phyloP scores from a whole-genome alignment of 1,284 basidiomycete species.

The Mycena citricolor region DNA sequence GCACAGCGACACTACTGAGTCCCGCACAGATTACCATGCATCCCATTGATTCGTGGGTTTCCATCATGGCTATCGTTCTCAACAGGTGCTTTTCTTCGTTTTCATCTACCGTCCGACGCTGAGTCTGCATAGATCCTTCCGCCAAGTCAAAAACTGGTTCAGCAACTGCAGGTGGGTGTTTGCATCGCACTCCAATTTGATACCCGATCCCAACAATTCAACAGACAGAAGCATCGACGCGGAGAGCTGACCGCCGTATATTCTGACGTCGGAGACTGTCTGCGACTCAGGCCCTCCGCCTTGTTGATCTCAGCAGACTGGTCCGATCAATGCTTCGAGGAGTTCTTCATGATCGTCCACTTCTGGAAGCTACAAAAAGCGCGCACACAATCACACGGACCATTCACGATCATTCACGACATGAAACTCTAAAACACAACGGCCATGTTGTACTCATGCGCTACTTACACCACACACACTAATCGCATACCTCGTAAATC shows the following conservation, averaged over 20 bases:
- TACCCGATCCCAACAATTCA: conserved; percentile 16
- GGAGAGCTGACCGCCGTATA: conserved; percentile 26
- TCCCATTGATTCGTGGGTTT: conserved; percentile 56
- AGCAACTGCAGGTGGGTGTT: conserved; percentile 56
- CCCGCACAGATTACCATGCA: conserved; percentile 50
- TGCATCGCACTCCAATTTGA: background rate
- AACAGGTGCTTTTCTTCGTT: conserved; percentile 38
- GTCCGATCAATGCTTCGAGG: conserved; percentile 57
- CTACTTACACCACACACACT: too few species aligned
- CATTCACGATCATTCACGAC: conserved; percentile 12
- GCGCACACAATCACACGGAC: conserved; percentile 14
- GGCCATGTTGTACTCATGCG: too few species aligned
- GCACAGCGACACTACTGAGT: background rate
- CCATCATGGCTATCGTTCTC: conserved; percentile 48
- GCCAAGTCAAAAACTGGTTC: conserved; percentile 63
- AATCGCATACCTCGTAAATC: too few species aligned
- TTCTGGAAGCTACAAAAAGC: conserved; percentile 34
- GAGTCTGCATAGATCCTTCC: conserved; percentile 42
- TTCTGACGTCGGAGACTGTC: conserved; percentile 44
- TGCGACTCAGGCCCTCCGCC: conserved; percentile 47
- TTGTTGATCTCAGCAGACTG: conserved; percentile 46
- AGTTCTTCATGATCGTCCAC: conserved; percentile 54
- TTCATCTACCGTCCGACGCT: too few species aligned
- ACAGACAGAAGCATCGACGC: conserved; percentile 23
- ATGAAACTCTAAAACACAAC: too few species aligned